A percentile compares a stretch with the other conserved stretches of the same genome.
Evolutionary conservation across 225 moss, liverwort and hornwort species (phyloP).

Genomic region (Lunularia cruciata): DNA sequence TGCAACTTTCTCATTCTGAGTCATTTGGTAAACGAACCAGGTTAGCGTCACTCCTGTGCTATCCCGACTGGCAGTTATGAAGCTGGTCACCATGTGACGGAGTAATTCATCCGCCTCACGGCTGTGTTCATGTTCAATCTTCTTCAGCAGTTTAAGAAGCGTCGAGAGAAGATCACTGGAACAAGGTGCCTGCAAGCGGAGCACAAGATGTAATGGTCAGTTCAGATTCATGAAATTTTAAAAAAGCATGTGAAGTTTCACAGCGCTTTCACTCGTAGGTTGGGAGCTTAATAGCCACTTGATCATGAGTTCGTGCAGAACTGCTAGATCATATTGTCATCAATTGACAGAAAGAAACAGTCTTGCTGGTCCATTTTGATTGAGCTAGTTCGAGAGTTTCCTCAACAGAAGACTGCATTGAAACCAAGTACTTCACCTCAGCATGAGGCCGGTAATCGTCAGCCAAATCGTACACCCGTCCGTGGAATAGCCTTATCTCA

Average conservation of each 20-base stretch:
- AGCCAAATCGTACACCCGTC: constrained; percentile 6
- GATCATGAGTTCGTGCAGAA: too few species aligned
- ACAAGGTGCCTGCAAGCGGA: background rate
- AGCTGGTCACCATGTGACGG: constrained; percentile 26
- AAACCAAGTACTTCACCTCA: background rate
- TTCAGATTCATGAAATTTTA: background rate
- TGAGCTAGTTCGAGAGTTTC: too few species aligned
- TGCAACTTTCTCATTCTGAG: constrained; percentile 19
- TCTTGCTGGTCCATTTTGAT: too few species aligned
- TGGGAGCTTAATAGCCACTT: background rate
- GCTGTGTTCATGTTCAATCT: background rate
- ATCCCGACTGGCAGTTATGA: constrained; percentile 28
- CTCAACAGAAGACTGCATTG: too few species aligned
- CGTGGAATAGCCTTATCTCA: background rate
- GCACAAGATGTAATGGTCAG: background rate
- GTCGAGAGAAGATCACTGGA: background rate
- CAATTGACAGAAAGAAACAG: too few species aligned
- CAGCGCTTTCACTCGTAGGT: too few species aligned
- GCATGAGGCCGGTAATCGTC: constrained; percentile 1
- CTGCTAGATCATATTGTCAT: too few species aligned
- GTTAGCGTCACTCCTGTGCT: constrained; percentile 26
- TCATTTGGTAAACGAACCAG: constrained; percentile 35
- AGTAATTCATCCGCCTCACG: constrained; percentile 9
- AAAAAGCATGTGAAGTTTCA: too few species aligned
- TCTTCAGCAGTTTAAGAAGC: background rate